These are phyloP conservation scores for Boehmeria nivea DNA, from an alignment of 306 rosid species.

Conservation along the genomic window DNA sequence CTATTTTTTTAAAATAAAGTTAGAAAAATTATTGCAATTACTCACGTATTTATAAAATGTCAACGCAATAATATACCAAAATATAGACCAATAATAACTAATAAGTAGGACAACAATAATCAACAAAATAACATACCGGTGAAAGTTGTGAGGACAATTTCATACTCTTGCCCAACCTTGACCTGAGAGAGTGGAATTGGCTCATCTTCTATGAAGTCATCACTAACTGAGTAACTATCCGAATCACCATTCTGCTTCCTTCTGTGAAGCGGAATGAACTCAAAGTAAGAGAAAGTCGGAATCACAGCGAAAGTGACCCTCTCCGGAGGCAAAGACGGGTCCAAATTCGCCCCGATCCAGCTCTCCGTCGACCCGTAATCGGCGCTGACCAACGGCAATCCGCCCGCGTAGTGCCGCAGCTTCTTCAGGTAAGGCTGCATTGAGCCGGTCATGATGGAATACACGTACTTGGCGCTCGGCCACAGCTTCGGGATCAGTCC, in stretches of 20 bases:
- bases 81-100: too few relatives aligned
- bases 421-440: constrained; percentile 82
- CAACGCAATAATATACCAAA: too few relatives aligned
- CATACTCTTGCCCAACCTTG: constrained; percentile 75
- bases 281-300: constrained; percentile 88
- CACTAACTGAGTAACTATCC: constrained; percentile 25
- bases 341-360: constrained; percentile 91
- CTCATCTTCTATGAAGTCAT: constrained; percentile 68
- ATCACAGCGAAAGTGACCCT: constrained; percentile 71
- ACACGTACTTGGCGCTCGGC: constrained; percentile 81
- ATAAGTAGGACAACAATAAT: too few relatives aligned
- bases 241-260: constrained; percentile 23
- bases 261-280: constrained; percentile 71
- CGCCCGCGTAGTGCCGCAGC: constrained; percentile 63
- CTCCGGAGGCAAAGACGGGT: constrained; percentile 70
- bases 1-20: too few relatives aligned
- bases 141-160: constrained; percentile 83
- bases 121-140: constrained; percentile 51
- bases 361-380: constrained; percentile 98
- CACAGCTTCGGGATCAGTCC: constrained; percentile 71
- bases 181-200: constrained; percentile 72
- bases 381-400: constrained; percentile 75
- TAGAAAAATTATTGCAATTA: too few relatives aligned
- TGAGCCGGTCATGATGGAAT: constrained; percentile 89
- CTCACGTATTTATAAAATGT: too few relatives aligned